A percentile compares a stretch with the other conserved stretches of the same genome.
Evolutionary conservation across 495 filamentous ascomycete species (phyloP).

Genomic region (Aspergillus haitiensis): DNA sequence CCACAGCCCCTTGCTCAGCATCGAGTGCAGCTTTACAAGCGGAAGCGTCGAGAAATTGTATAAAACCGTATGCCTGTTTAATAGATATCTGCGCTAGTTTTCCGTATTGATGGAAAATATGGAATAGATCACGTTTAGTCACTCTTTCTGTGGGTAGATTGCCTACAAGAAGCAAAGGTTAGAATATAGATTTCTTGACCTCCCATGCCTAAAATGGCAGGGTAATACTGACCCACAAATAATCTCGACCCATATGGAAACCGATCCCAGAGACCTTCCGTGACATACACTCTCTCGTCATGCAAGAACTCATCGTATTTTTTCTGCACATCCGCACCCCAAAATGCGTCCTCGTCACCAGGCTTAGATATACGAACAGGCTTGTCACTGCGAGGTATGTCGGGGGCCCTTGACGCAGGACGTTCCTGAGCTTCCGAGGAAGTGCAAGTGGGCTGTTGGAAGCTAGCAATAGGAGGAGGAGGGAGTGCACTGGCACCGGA

Average conservation of each 20-base stretch:
- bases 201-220: background rate
- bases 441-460: slow-evolving; percentile 45
- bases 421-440: slow-evolving; percentile 42
- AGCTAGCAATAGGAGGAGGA: slow-evolving; percentile 59
- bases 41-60: slow-evolving; percentile 79
- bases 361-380: slow-evolving; percentile 29
- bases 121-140: slow-evolving; percentile 90
- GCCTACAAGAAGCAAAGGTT: slow-evolving; percentile 52
- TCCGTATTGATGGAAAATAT: slow-evolving; percentile 82
- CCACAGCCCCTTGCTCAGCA: slow-evolving; percentile 70
- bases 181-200: slow-evolving; percentile 9
- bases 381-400: slow-evolving; percentile 36
- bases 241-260: slow-evolving; percentile 84
- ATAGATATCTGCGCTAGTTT: slow-evolving; percentile 92
- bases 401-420: slow-evolving; percentile 27
- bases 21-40: slow-evolving; percentile 74
- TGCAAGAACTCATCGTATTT: slow-evolving; percentile 80
- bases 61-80: slow-evolving; percentile 95
- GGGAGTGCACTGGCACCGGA: slow-evolving; percentile 57
- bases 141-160: slow-evolving; percentile 92
- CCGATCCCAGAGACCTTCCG: slow-evolving; percentile 89
- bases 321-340: slow-evolving; percentile 64
- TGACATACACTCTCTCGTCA: slow-evolving; percentile 76
- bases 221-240: slow-evolving; percentile 76
- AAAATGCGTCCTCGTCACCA: slow-evolving; percentile 52